Conservation (phyloP, 129 eudicot species). For the Apium graveolens region DNA sequence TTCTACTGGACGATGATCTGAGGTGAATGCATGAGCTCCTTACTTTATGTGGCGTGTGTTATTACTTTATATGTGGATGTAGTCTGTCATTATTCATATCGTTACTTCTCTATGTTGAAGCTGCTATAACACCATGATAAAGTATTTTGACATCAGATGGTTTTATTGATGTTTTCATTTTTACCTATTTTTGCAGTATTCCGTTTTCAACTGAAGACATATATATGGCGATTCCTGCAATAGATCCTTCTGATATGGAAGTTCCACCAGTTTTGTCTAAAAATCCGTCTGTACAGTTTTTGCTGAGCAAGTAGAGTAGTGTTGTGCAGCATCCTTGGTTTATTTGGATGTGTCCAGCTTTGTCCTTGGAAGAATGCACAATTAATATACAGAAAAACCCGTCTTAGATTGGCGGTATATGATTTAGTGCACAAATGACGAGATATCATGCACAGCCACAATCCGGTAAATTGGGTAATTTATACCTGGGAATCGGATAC, state of each 20-base stretch:
- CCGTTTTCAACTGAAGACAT: slow-evolving; percentile 96
- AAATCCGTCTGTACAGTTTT: slow-evolving; percentile 59
- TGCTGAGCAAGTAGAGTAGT: slow-evolving; percentile 40
- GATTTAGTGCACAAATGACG: neutral
- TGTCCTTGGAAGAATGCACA: neutral
- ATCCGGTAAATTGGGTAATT: neutral
- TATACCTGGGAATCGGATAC: neutral
- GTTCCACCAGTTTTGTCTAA: slow-evolving; percentile 63
- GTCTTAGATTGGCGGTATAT: neutral
- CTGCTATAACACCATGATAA: neutral
- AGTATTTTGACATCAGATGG: neutral
- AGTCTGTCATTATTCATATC: too few species aligned
- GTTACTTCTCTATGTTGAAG: neutral
- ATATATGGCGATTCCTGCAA: slow-evolving; percentile 77
- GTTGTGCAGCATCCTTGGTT: neutral
- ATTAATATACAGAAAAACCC: neutral
- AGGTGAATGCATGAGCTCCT: slow-evolving; percentile 38
- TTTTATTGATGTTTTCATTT: neutral
- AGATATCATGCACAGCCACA: neutral
- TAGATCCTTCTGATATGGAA: slow-evolving; percentile 70
- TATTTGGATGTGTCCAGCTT: neutral
- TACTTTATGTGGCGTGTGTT: neutral
- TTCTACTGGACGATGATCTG: slow-evolving; percentile 91
- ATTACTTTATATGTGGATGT: neutral
- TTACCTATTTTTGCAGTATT: slow-evolving; percentile 47